phyloP scores from a whole-genome alignment of 2,329 filamentous ascomycete genomes.

The Nigrospora oryzae region DNA sequence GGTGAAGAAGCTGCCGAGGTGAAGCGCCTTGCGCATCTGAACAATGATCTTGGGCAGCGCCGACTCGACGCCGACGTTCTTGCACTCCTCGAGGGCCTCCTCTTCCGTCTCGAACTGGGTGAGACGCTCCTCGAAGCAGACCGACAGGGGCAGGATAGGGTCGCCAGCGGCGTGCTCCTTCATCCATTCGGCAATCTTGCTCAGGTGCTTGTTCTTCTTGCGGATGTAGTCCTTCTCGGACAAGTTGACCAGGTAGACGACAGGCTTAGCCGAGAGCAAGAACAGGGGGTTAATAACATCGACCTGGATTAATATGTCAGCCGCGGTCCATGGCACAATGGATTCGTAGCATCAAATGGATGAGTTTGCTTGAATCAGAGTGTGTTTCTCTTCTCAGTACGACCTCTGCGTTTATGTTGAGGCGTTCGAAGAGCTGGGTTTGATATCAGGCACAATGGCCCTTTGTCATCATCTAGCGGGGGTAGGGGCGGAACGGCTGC shows the following conservation, averaged over 20 bases:
- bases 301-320: constrained; percentile 51
- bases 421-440: constrained; percentile 99
- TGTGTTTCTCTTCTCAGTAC: constrained; percentile 76
- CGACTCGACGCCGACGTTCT: constrained; percentile 78
- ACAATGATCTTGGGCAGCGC: constrained; percentile 84
- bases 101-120: constrained; percentile 71
- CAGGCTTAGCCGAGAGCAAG: constrained; percentile 91
- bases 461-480: constrained; percentile 84
- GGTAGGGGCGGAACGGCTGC: background rate
- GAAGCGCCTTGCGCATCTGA: constrained; percentile 86
- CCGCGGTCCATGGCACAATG: constrained; percentile 3
- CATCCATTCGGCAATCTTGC: constrained; percentile 91
- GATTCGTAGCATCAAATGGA: constrained; percentile 5
- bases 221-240: constrained; percentile 95
- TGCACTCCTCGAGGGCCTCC: constrained; percentile 76
- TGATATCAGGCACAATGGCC: constrained; percentile 84
- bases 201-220: constrained; percentile 99
- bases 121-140: constrained; percentile 86
- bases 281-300: constrained; percentile 96
- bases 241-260: constrained; percentile 94
- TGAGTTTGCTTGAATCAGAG: constrained; percentile 46
- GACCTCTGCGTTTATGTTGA: constrained; percentile 68
- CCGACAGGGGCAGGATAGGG: constrained; percentile 87
- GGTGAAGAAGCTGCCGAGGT: constrained; percentile 95
- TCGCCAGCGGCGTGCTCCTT: constrained; percentile 83